Percentiles rank a stretch among this genome's conserved stretches.
phyloP scores from a whole-genome alignment of 257 asterid species.

The Solanum pinnatisectum region DNA sequence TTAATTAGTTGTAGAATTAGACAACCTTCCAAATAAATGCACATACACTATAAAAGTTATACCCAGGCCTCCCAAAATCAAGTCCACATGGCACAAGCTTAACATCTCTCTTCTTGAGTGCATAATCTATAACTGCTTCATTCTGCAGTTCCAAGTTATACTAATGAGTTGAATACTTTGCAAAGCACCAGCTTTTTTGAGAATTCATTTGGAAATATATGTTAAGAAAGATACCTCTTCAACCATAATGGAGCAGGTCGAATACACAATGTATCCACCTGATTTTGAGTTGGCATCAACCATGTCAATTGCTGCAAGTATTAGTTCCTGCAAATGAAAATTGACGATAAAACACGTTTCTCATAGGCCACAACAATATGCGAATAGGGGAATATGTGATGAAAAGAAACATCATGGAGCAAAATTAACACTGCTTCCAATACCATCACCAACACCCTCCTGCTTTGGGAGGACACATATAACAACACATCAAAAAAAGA shows the following conservation, averaged over 20 bases:
- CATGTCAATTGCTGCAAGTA: constrained; percentile 90
- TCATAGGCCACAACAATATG: neutral
- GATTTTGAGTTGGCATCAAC: constrained; percentile 94
- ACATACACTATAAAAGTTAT: neutral
- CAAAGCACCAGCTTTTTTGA: neutral
- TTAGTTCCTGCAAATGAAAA: constrained; percentile 49
- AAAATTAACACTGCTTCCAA: neutral
- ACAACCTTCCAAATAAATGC: neutral
- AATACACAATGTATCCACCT: constrained; percentile 88
- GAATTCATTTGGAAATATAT: neutral
- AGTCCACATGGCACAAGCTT: constrained; percentile 90
- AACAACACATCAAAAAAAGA: neutral
- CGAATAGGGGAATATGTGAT: neutral
- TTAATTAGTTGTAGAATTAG: neutral
- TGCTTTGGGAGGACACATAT: neutral
- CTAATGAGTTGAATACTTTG: neutral
- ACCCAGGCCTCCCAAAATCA: constrained; percentile 96
- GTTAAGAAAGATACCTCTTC: constrained; percentile 55
- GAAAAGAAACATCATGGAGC: neutral
- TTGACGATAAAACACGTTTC: neutral
- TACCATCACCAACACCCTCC: neutral
- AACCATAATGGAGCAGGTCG: constrained; percentile 91
- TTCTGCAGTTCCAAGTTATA: constrained; percentile 49
- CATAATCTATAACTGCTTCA: constrained; percentile 91
- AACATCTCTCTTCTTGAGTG: constrained; percentile 87